A percentile compares a stretch with the other conserved stretches of the same genome.
These are phyloP conservation scores for Neurospora sp. DNA, from an alignment of 495 filamentous ascomycete genomes.

Conservation along the genomic window DNA sequence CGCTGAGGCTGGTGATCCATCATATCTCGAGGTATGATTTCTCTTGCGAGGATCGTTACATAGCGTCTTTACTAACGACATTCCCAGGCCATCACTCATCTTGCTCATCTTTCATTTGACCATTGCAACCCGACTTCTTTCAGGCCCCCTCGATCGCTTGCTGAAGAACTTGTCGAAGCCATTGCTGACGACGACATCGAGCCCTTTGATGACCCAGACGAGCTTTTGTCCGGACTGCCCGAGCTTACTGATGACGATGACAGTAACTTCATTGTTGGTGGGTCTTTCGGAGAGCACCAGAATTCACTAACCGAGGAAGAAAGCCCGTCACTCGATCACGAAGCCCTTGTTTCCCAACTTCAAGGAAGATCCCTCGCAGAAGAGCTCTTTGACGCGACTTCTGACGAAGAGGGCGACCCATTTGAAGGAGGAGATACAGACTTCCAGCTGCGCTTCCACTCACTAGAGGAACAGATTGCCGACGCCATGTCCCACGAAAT, in stretches of 20 bases:
- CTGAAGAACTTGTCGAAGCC: neutral
- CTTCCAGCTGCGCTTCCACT: neutral
- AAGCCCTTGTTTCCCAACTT: neutral
- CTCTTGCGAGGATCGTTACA: neutral
- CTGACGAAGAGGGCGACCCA: neutral
- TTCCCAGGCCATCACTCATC: neutral
- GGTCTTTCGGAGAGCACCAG: neutral
- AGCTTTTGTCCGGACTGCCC: neutral
- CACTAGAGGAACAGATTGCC: neutral
- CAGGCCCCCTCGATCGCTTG: neutral
- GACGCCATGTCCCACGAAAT: neutral
- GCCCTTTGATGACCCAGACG: neutral
- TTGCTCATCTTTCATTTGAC: neutral
- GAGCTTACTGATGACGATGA: neutral
- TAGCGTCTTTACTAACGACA: neutral
- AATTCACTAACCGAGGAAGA: neutral
- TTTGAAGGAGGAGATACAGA: neutral
- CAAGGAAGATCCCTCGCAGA: neutral
- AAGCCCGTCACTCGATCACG: neutral
- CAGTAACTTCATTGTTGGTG: neutral
- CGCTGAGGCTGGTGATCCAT: neutral
- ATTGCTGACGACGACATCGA: neutral
- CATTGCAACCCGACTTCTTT: neutral
- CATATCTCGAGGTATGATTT: neutral
- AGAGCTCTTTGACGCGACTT: neutral